Base-by-base conservation (phyloP, 257 asterid genomes). In the Forsythia viridissima region DNA sequence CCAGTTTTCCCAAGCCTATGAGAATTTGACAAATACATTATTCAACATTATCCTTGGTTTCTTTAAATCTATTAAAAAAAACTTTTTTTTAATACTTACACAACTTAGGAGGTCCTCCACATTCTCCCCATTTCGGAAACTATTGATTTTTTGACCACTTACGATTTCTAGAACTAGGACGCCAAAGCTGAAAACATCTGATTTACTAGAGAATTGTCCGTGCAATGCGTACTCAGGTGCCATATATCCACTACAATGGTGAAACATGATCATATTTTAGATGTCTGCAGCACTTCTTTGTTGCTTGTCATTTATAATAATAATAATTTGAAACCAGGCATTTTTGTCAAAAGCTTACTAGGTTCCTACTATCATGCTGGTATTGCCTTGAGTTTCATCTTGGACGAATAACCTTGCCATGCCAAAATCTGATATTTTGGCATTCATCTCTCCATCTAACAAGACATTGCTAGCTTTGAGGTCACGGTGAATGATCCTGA, bases 401-500 rank as follows among this genome's bases (percentile, higher is more conserved):
- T 55, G 79, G 15, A 11, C 69, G 46, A 85, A 89, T 15, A 89
- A 20, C 67, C 81, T 84, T 4, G 92, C 93, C 86, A 86, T 82
- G n/a, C 92, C 92, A 80, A 89, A 91, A 73, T 91, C 96, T 0
- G 88, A 80, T 3, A 91, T 87, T 80, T 89, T 89, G 0, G 92
- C 86, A 36, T 87, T 85, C 91, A 89, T 82, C 0, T 87, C 77
- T 18, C 61, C 78, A 41, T 89, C 92, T 36, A 89, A 5, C 10
- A 88, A 88, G 73, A 89, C 38, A 52, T 89, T 91, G 10, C 87
- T 76, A 0, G 69, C 83, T 78, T 85, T 89, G 2, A 88, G 76
- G 51, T 88, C 91, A 1, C 88, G 90, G 2, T 89, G 96, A 76
- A 88, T 85, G 48, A 89, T 85, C 21, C 61, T 73, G 6, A 85